Percentiles rank a stretch among this genome's conserved stretches.
Evolutionary conservation across 2,329 filamentous ascomycete species (phyloP).

Genomic region (Harringtonia lauricola): DNA sequence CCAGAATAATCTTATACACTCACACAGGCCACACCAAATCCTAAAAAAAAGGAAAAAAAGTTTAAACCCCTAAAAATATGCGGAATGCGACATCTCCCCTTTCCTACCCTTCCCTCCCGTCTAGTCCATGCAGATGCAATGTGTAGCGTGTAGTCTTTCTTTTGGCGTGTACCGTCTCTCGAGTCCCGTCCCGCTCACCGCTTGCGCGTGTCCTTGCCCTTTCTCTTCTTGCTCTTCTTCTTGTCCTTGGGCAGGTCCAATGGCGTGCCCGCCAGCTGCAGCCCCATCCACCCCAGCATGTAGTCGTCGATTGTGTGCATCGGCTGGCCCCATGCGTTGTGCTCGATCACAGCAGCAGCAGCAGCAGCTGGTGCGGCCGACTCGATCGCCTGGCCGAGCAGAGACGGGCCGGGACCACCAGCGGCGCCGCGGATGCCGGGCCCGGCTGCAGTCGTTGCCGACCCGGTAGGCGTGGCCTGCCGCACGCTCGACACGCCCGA

Average conservation of each 20-base stretch:
- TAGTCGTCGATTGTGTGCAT: slow-evolving; percentile 62
- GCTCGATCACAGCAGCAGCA: slow-evolving; percentile 29
- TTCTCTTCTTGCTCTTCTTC: slow-evolving; percentile 50
- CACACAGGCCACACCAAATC: no score
- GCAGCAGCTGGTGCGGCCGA: slow-evolving; percentile 20
- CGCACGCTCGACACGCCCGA: slow-evolving; percentile 40
- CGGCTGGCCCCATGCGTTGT: slow-evolving; percentile 46
- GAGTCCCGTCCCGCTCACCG: slow-evolving; percentile 15
- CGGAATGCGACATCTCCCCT: no score
- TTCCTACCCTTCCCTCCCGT: no score
- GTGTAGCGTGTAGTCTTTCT: no score
- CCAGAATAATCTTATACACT: no score
- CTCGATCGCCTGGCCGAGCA: slow-evolving; percentile 25
- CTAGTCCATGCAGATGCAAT: background rate
- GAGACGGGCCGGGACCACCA: slow-evolving; percentile 11
- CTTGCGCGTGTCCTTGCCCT: slow-evolving; percentile 46
- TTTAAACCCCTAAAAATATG: no score
- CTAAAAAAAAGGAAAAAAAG: background rate
- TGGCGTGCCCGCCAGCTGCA: slow-evolving; percentile 44
- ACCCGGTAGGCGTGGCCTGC: slow-evolving; percentile 36
- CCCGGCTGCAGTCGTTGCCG: background rate
- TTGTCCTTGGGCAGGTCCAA: slow-evolving; percentile 55
- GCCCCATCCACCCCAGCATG: slow-evolving; percentile 60
- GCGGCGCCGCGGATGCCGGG: slow-evolving; percentile 23
- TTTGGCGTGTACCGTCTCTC: background rate